phyloP scores from a whole-genome alignment of 2,329 filamentous ascomycete species.

The Knufia fluminis region DNA sequence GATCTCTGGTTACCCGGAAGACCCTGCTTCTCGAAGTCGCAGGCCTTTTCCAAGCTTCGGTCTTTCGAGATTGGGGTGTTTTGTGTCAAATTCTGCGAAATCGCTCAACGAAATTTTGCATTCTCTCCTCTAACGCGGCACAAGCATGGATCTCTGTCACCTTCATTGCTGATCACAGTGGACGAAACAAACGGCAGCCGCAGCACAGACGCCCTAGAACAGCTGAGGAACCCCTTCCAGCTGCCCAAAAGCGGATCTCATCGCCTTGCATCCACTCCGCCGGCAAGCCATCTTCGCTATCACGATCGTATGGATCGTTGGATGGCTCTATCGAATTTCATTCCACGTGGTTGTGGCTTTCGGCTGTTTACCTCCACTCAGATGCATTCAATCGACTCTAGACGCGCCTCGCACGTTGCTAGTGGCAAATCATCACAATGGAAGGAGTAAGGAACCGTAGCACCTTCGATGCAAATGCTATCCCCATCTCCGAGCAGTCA shows the following conservation, averaged over 20 bases:
- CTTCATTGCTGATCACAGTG: not conserved
- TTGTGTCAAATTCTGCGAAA: not conserved
- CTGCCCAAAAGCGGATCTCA: constrained; percentile 4
- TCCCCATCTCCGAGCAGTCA: not conserved
- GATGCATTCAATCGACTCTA: not conserved
- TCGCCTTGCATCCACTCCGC: constrained; percentile 1
- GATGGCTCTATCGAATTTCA: not conserved
- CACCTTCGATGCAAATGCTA: not conserved
- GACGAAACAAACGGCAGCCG: not conserved
- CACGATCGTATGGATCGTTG: not conserved
- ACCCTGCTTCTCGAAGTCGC: not conserved
- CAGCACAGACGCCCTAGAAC: not conserved
- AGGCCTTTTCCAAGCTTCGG: not conserved
- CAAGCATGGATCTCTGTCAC: not conserved
- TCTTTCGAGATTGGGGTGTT: not conserved
- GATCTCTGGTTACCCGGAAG: not conserved
- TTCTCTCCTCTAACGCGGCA: not conserved
- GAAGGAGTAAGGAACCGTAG: not conserved
- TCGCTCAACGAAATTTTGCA: no score
- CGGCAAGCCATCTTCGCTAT: not conserved
- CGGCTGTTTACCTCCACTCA: constrained; percentile 1
- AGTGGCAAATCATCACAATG: not conserved
- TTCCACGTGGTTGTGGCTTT: not conserved
- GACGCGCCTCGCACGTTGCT: not conserved
- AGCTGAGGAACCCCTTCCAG: not conserved